Base-by-base conservation (phyloP, 2,329 filamentous ascomycete genomes). In the Didymella pinodella region DNA sequence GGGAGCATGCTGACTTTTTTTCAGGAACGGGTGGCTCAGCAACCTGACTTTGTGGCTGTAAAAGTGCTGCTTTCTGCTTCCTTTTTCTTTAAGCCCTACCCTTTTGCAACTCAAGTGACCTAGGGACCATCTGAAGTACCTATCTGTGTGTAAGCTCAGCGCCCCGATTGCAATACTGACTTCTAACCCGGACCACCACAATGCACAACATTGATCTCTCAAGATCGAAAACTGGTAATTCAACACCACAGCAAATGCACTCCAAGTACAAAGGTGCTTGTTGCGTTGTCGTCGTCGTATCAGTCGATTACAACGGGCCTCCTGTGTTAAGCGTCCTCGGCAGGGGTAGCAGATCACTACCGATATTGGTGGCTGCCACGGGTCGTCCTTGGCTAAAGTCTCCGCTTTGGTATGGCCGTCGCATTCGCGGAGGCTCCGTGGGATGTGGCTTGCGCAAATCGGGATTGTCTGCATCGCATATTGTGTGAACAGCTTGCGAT, bases 251-350 rank as follows among this genome's bases (percentile, higher is more conserved):
- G 1, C 20, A 32, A 25, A 59, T 48, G 44, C 44, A 50, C n/a
- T 46, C 49, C 18, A 62, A 62, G 10, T 65, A 60, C 18, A 28
- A 54, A 31, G 29, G 34, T 18, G 48, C 61, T 28, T 46, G 51
- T 25, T 52, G 29, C 46, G 62, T 58, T 2, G 57, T 64, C 25
- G 38, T 64, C 25, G 54, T 52, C 22, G 61, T 58, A 2, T 32
- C 41, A 14, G 63, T 36, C 29, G 45, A 47, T 25, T 26, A 34
- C 6, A 44, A 46, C 28, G 58, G 63, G 11, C 45, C 63, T 20
- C 48, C 57, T 8, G 54, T 57, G 1, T 29, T 63, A 36, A 46
- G 57, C 43, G 20, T 49, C 32, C 47, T 25, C 36, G 54, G 20
- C 14, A 51, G 31, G 8, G 25, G 32, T 41, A 40, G 22, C 22